Conservation (phyloP, 805 yeast species). For the Candida taoyuanica region DNA sequence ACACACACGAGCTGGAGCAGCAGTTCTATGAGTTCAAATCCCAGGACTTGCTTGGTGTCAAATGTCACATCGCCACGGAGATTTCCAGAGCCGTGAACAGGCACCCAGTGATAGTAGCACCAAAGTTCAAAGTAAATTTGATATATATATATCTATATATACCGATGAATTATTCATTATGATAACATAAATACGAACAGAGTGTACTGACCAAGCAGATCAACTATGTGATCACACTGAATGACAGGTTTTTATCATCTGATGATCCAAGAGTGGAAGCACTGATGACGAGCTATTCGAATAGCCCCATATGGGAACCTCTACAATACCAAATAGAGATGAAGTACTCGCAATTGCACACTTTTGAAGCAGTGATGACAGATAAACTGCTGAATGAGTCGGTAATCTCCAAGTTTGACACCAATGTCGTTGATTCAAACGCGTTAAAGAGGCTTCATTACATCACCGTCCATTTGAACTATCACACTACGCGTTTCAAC, state of each 20-base stretch:
- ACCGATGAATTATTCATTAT: too few species aligned
- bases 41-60: conserved; percentile 3
- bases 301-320: conserved; percentile 2
- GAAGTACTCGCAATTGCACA: conserved; percentile 9
- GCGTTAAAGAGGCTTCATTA: conserved; percentile 4
- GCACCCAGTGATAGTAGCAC: conserved; percentile 7
- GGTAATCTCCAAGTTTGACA: conserved; percentile 6
- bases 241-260: conserved; percentile 10
- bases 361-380: conserved; percentile 10
- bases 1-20: not conserved
- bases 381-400: conserved; percentile 11
- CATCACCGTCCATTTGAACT: conserved; percentile 8
- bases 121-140: conserved; percentile 9
- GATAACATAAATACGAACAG: too few species aligned
- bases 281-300: conserved; percentile 4
- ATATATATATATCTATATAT: not conserved
- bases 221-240: conserved; percentile 10
- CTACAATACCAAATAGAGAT: conserved; percentile 6
- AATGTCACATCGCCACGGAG: conserved; percentile 7
- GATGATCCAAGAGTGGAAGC: conserved; percentile 9
- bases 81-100: conserved; percentile 1
- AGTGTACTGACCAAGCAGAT: conserved; percentile 4
- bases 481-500: conserved; percentile 6
- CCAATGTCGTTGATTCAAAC: conserved; percentile 4
- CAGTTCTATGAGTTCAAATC: not conserved